Conservation (phyloP, 192 early-diverging fungal species). For the Globomyces pollinis-pini region DNA sequence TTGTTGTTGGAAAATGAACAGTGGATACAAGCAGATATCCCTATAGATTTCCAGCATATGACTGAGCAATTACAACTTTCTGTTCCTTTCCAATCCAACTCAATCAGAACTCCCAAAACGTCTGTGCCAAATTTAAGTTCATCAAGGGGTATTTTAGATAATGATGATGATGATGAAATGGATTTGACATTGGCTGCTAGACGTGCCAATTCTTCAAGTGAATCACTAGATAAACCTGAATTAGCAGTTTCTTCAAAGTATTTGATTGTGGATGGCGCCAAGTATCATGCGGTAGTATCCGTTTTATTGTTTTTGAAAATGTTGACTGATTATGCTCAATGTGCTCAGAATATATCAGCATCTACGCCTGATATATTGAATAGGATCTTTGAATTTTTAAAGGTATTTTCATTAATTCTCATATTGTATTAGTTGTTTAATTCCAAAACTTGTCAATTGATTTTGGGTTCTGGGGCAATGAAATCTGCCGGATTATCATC, state of each 20-base stretch:
- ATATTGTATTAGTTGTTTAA: slow-evolving; percentile 77
- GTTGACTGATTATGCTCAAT: slow-evolving; percentile 85
- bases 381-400: slow-evolving; percentile 75
- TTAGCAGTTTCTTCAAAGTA: slow-evolving; percentile 34
- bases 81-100: slow-evolving; percentile 8
- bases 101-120: not conserved
- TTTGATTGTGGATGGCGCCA: slow-evolving; percentile 65
- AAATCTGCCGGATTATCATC: slow-evolving; percentile 93
- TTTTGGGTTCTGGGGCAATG: slow-evolving; percentile 95
- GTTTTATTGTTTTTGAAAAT: slow-evolving; percentile 84
- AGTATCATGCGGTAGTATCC: slow-evolving; percentile 83
- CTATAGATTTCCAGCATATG: slow-evolving; percentile 85
- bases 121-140: not conserved
- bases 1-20: slow-evolving; percentile 92
- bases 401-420: slow-evolving; percentile 56
- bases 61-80: slow-evolving; percentile 57
- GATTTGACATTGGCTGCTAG: slow-evolving; percentile 15
- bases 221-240: slow-evolving; percentile 11
- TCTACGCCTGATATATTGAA: slow-evolving; percentile 84
- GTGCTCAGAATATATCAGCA: slow-evolving; percentile 67
- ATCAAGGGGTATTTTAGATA: slow-evolving; percentile 11
- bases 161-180: slow-evolving; percentile 19
- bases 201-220: slow-evolving; percentile 6
- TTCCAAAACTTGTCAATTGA: slow-evolving; percentile 90
- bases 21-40: slow-evolving; percentile 91